Percentiles rank a stretch among this genome's conserved stretches.
phyloP scores from a whole-genome alignment of 2,329 filamentous ascomycete species.

The Colletotrichum sansevieriae region DNA sequence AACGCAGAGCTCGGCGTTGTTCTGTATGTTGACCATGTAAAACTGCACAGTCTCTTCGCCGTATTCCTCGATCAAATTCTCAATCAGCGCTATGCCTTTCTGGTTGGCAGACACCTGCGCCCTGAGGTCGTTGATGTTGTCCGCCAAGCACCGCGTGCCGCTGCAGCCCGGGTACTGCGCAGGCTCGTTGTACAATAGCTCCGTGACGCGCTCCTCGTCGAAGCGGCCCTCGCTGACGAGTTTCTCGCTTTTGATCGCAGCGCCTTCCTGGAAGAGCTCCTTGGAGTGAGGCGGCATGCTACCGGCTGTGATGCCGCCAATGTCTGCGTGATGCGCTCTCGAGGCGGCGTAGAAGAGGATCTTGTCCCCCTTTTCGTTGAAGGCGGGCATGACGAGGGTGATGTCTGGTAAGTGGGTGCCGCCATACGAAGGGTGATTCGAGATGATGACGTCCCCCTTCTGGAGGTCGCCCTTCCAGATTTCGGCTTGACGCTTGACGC shows the following conservation, averaged over 20 bases:
- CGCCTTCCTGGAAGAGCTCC: slow-evolving; percentile 73
- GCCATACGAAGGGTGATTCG: slow-evolving; percentile 86
- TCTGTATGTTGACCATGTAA: slow-evolving; percentile 86
- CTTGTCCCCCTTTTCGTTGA: slow-evolving; percentile 72
- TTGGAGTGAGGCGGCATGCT: slow-evolving; percentile 84
- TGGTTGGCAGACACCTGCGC: slow-evolving; percentile 88
- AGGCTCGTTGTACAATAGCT: slow-evolving; percentile 80
- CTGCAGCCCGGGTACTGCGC: slow-evolving; percentile 81
- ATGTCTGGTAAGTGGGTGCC: slow-evolving; percentile 88
- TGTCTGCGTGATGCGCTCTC: slow-evolving; percentile 86
- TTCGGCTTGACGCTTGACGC: slow-evolving; percentile 80
- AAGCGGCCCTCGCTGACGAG: slow-evolving; percentile 82
- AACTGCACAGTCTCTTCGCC: slow-evolving; percentile 83
- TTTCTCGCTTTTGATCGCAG: slow-evolving; percentile 74
- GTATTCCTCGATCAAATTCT: slow-evolving; percentile 81
- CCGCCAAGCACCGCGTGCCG: slow-evolving; percentile 81
- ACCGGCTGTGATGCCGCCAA: slow-evolving; percentile 83
- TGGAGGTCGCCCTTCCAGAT: slow-evolving; percentile 85
- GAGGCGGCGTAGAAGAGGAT: slow-evolving; percentile 88
- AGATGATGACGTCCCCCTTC: slow-evolving; percentile 84
- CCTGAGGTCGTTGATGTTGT: slow-evolving; percentile 87
- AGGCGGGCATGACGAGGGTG: slow-evolving; percentile 84
- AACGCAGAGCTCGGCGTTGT: slow-evolving; percentile 82
- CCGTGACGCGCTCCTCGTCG: slow-evolving; percentile 80
- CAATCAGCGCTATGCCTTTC: slow-evolving; percentile 87